phyloP scores from a whole-genome alignment of 768 basidiomycete genomes.

The Mycena filopes region DNA sequence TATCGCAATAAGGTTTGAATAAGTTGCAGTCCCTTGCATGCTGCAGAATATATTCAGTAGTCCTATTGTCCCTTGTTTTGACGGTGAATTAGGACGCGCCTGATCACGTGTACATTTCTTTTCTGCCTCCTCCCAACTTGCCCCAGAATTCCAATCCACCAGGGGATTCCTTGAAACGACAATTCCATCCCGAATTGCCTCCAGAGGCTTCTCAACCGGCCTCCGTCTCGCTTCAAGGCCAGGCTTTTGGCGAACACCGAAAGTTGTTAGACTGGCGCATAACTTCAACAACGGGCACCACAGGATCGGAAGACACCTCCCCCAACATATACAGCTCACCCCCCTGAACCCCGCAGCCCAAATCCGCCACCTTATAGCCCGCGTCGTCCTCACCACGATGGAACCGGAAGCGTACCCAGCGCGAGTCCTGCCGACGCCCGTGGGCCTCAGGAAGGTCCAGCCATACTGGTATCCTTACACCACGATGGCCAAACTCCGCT shows the following conservation, averaged over 20 bases:
- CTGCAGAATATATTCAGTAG: too few relatives aligned
- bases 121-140: too few relatives aligned
- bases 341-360: constrained; percentile 62
- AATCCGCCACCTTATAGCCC: constrained; percentile 66
- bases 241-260: neutral
- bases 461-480: constrained; percentile 96
- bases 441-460: constrained; percentile 79
- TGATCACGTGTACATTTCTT: too few relatives aligned
- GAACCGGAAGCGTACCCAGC: constrained; percentile 45
- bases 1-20: too few relatives aligned
- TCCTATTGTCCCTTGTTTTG: too few relatives aligned
- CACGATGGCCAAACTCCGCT: constrained; percentile 92
- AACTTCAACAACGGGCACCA: constrained; percentile 23
- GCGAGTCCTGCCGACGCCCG: constrained; percentile 39
- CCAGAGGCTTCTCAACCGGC: neutral
- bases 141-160: too few relatives aligned
- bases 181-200: neutral
- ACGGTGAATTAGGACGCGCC: too few relatives aligned
- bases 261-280: constrained; percentile 20
- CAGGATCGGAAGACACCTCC: neutral
- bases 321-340: constrained; percentile 46
- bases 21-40: too few relatives aligned
- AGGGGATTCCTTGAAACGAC: too few relatives aligned
- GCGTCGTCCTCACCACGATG: constrained; percentile 64
- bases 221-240: neutral